These are phyloP conservation scores for Excoecaria cochinchinensis DNA, from an alignment of 345 rosid species.

Conservation along the genomic window DNA sequence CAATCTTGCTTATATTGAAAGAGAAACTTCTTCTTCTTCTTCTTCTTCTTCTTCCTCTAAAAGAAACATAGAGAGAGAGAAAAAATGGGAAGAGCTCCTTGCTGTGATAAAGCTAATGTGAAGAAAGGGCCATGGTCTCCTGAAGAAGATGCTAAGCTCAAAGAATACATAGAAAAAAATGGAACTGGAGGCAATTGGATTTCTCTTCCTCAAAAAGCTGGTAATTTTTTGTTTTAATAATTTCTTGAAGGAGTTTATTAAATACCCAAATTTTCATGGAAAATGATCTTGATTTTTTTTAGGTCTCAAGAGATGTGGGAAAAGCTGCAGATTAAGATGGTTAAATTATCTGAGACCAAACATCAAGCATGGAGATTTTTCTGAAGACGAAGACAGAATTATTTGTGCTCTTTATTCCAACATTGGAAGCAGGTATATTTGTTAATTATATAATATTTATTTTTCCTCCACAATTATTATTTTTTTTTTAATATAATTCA, in stretches of 20 bases:
- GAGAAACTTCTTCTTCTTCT: background rate
- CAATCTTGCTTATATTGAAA: slow-evolving; percentile 6
- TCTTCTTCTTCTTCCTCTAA: too few species aligned
- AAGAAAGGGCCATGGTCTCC: slow-evolving; percentile 39
- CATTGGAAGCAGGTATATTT: slow-evolving; percentile 35
- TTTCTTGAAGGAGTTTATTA: background rate
- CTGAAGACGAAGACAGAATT: slow-evolving; percentile 35
- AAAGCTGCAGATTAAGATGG: slow-evolving; percentile 41
- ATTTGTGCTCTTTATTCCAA: slow-evolving; percentile 34
- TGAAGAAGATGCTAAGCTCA: slow-evolving; percentile 34
- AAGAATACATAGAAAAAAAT: slow-evolving; percentile 25
- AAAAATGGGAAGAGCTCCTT: slow-evolving; percentile 36
- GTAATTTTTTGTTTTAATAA: background rate
- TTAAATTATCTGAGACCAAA: slow-evolving; percentile 37
- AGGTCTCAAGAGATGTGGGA: slow-evolving; percentile 38
- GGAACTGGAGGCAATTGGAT: slow-evolving; percentile 34
- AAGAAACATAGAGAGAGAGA: slow-evolving; percentile 2
- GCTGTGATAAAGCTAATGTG: slow-evolving; percentile 31
- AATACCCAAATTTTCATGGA: too few species aligned
- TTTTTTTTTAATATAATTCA: background rate
- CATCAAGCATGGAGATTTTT: slow-evolving; percentile 35
- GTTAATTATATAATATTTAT: background rate
- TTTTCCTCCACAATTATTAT: background rate
- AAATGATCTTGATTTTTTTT: background rate
- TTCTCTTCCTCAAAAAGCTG: slow-evolving; percentile 35